These are phyloP conservation scores for Amaranthus tricolor DNA, from an alignment of 179 eudicot species.

Conservation along the genomic window DNA sequence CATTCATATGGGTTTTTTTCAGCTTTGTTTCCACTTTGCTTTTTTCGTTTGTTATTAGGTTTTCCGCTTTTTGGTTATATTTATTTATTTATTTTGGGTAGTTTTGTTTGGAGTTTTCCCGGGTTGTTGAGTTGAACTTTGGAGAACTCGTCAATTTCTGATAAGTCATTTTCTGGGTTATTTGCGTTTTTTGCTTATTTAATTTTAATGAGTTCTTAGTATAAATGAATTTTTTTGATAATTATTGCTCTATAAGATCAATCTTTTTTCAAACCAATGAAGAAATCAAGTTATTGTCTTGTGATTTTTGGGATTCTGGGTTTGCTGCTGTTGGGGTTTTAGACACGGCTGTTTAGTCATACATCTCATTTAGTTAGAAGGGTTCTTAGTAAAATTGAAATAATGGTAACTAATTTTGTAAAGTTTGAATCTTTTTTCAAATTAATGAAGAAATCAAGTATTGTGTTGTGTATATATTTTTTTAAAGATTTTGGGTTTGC, in stretches of 20 bases:
- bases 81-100: not conserved
- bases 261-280: not conserved
- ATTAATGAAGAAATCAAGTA: not conserved
- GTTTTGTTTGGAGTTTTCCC: constrained; percentile 1
- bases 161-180: not conserved
- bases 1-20: not conserved
- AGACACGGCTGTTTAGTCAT: too few relatives aligned
- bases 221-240: not conserved
- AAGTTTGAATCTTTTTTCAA: not conserved
- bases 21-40: not conserved
- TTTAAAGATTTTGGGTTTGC: not conserved
- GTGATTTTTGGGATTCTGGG: not conserved
- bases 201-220: not conserved
- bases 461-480: too few relatives aligned
- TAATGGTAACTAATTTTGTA: not conserved
- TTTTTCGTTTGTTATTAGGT: not conserved
- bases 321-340: not conserved
- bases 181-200: not conserved
- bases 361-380: not conserved
- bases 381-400: not conserved
- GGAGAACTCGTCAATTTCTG: constrained; percentile 15
- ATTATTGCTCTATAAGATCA: too few relatives aligned
- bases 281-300: not conserved
- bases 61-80: not conserved
- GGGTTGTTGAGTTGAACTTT: constrained; percentile 9